phyloP scores from a whole-genome alignment of 1,139 yeast genomes.

The Hyphopichia buzzinii region DNA sequence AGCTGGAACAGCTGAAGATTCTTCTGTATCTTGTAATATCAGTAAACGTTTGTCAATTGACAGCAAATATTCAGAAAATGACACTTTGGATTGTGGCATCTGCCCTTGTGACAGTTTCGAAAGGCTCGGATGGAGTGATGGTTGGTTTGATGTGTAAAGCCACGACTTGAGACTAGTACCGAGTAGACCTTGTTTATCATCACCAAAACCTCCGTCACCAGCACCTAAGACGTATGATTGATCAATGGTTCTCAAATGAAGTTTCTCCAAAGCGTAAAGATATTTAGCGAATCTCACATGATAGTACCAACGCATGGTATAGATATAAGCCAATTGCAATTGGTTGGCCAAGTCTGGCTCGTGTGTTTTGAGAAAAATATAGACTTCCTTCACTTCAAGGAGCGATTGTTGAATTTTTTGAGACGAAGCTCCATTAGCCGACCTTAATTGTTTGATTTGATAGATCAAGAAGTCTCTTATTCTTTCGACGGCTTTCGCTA shows the following conservation, averaged over 20 bases:
- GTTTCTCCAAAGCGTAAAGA: constrained; percentile 67
- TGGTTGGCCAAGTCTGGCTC: constrained; percentile 72
- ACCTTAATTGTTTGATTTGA: constrained; percentile 64
- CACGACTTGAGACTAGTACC: constrained; percentile 28
- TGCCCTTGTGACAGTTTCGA: constrained; percentile 5
- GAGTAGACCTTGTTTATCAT: constrained; percentile 24
- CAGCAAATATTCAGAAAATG: constrained; percentile 48
- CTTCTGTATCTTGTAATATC: constrained; percentile 30
- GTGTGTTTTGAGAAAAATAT: constrained; percentile 51
- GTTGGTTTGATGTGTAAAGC: constrained; percentile 14
- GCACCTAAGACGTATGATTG: constrained; percentile 51
- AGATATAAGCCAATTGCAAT: constrained; percentile 73
- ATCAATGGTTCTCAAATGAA: constrained; percentile 54
- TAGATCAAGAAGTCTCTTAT: constrained; percentile 66
- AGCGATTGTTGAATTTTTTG: constrained; percentile 73
- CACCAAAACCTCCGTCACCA: constrained; percentile 14
- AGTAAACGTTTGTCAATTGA: constrained; percentile 57
- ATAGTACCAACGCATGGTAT: constrained; percentile 94
- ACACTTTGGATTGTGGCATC: constrained; percentile 12
- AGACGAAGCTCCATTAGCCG: constrained; percentile 46
- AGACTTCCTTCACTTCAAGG: constrained; percentile 59
- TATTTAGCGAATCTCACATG: constrained; percentile 76
- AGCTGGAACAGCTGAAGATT: constrained; percentile 64
- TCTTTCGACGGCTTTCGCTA: constrained; percentile 63
- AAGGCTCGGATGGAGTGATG: constrained; percentile 5